These are phyloP conservation scores for Lodderomyces jiufengensis DNA, from an alignment of 1,139 yeast species.

Conservation along the genomic window DNA sequence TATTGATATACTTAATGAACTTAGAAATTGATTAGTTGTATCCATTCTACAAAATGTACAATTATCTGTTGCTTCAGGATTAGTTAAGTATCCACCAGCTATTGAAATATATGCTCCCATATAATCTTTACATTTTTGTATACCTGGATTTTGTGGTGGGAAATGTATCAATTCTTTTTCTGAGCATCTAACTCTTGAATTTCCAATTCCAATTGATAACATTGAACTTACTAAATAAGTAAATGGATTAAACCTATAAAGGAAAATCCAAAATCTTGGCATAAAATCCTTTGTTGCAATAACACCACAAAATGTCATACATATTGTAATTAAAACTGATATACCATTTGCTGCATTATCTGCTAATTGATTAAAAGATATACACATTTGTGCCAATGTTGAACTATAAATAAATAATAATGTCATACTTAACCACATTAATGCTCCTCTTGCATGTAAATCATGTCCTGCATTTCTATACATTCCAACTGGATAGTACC, in stretches of 20 bases:
- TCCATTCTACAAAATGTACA: slow-evolving; percentile 53
- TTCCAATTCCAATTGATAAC: slow-evolving; percentile 35
- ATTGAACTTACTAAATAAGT: slow-evolving; percentile 49
- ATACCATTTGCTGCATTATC: slow-evolving; percentile 39
- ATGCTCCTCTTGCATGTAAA: slow-evolving; percentile 36
- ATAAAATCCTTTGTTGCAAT: slow-evolving; percentile 23
- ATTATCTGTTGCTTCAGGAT: slow-evolving; percentile 36
- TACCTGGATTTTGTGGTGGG: slow-evolving; percentile 42
- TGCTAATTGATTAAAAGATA: slow-evolving; percentile 35
- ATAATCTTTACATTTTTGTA: slow-evolving; percentile 50
- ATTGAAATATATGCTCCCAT: slow-evolving; percentile 40
- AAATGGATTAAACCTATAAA: slow-evolving; percentile 49
- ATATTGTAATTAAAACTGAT: slow-evolving; percentile 24
- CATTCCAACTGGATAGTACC: slow-evolving; percentile 74
- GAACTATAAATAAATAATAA: slow-evolving; percentile 32
- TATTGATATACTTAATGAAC: slow-evolving; percentile 37
- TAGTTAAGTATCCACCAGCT: slow-evolving; percentile 50
- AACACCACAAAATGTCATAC: slow-evolving; percentile 35
- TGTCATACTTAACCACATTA: slow-evolving; percentile 43
- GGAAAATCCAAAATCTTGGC: slow-evolving; percentile 37
- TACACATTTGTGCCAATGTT: slow-evolving; percentile 38
- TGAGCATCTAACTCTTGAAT: slow-evolving; percentile 24
- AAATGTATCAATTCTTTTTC: slow-evolving; percentile 23
- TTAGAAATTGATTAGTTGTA: slow-evolving; percentile 50
- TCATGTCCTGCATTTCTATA: slow-evolving; percentile 48